Evolutionary conservation across 345 rosid genomes (phyloP), one percentile per base, ranked within the genome.

Genomic region (Eucalyptus sp.): DNA sequence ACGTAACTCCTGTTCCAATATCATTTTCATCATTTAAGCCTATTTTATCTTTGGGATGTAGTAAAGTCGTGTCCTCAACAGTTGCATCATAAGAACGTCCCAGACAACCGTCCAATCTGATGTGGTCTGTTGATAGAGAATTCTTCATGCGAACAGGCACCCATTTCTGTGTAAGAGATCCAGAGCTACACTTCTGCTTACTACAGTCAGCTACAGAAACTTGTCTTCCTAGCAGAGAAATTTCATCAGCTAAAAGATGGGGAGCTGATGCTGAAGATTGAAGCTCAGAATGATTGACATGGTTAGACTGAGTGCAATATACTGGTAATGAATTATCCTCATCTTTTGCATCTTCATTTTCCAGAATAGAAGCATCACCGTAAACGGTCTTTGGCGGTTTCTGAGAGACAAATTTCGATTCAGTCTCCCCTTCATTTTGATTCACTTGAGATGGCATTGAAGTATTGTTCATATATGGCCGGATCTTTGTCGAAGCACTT

Each of bases 81-180:
- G 90, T 41, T 76, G 48, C 84, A 76, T 76, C 84, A 22, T 25
- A 22, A 76, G 84, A 76, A 76, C 13, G 48, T 37, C 48, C 29
- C 84, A 76, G 84, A 41, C 29, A 76, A 76, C 84, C 11, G 27
- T 76, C 84, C 13, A 29, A 76, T 76, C 83, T 87, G 22, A 46
- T 79, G 60, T 88, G 80, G 86, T 71, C 86, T 58, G 90, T 80
- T 37, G 43, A 50, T 43, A 52, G 91, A 86, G 87, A 88, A 89
- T 88, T 90, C 88, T 90, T 92, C 71, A 54, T 62, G 76, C 93
- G 92, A 76, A 92, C 87, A 29, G 95, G 96, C 87, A 94, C 91
- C 95, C 96, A 93, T 89, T 93, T 93, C 93, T 89, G 93, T 66
- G 89, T 24, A 83, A 89, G 6, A 29, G 94, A 91, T 24, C 90